phyloP scores from a whole-genome alignment of 805 yeast species.

The Cyberlindnera amylophila region DNA sequence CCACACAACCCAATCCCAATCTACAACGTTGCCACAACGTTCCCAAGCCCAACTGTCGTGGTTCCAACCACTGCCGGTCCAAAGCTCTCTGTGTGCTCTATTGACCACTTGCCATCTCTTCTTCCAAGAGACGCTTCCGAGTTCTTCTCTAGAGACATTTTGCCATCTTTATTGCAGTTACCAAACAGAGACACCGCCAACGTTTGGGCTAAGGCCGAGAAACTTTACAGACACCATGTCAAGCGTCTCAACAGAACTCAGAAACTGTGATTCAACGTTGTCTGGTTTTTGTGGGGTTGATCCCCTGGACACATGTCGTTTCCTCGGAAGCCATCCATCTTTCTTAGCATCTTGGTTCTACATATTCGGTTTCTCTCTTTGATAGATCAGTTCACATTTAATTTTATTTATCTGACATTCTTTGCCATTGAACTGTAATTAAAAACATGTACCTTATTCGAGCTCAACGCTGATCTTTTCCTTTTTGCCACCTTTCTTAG shows the following conservation, averaged over 20 bases:
- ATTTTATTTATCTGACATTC: not conserved
- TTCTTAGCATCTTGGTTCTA: not conserved
- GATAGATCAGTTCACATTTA: not conserved
- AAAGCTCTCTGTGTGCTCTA: slow-evolving; percentile 84
- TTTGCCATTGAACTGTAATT: too few species aligned
- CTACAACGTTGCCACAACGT: slow-evolving; percentile 84
- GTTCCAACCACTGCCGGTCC: slow-evolving; percentile 82
- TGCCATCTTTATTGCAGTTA: slow-evolving; percentile 84
- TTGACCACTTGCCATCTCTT: slow-evolving; percentile 93
- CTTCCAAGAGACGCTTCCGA: slow-evolving; percentile 98
- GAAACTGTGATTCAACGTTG: slow-evolving; percentile 31
- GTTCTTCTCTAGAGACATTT: slow-evolving; percentile 77
- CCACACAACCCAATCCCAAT: slow-evolving; percentile 98
- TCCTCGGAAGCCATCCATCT: too few species aligned
- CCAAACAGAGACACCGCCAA: slow-evolving; percentile 79
- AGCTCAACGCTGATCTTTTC: slow-evolving; percentile 52
- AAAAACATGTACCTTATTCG: slow-evolving; percentile 37
- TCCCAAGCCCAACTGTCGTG: slow-evolving; percentile 82
- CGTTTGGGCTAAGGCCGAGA: slow-evolving; percentile 89
- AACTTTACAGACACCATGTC: slow-evolving; percentile 79
- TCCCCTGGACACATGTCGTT: too few species aligned
- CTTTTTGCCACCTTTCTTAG: slow-evolving; percentile 37
- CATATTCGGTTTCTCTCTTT: not conserved
- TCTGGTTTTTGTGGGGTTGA: not conserved
- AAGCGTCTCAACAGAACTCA: slow-evolving; percentile 56